Conservation (phyloP, 352 stramenopile genomes). For the Phytophthora citrophthora region DNA sequence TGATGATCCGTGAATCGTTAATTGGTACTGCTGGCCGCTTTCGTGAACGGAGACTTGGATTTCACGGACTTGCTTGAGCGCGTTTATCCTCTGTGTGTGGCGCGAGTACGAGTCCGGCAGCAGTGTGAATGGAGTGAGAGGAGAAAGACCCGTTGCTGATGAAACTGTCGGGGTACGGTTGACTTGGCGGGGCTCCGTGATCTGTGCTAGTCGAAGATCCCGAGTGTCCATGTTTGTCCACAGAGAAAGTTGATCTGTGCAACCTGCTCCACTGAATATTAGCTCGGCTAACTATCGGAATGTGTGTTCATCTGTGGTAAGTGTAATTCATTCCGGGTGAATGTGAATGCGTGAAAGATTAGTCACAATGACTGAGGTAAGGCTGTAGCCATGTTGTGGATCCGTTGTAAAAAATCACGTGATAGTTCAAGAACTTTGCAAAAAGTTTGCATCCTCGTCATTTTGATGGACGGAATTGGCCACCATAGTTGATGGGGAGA, state of each 20-base stretch:
- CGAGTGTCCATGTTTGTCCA: not conserved
- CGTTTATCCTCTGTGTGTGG: slow-evolving; percentile 4
- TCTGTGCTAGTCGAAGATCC: not conserved
- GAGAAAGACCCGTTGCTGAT: not conserved
- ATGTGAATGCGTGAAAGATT: not conserved
- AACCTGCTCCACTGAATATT: not conserved
- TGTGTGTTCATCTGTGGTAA: not conserved
- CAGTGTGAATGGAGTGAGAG: slow-evolving; percentile 2
- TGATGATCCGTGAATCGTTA: not conserved
- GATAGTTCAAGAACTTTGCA: not conserved
- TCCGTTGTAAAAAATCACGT: too few species aligned
- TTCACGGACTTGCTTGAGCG: slow-evolving; percentile 10
- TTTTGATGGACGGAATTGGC: slow-evolving; percentile 18
- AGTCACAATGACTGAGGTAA: too few species aligned
- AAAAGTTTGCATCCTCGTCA: slow-evolving; percentile 7
- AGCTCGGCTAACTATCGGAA: not conserved
- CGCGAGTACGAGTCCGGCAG: not conserved
- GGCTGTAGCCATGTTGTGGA: too few species aligned
- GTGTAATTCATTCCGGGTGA: not conserved
- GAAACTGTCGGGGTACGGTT: not conserved
- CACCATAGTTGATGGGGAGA: slow-evolving; percentile 1
- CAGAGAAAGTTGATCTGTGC: not conserved
- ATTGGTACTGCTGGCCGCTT: not conserved
- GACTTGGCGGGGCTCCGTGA: not conserved
- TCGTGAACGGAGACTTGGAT: slow-evolving; percentile 1